Base-by-base conservation (phyloP, 2,329 filamentous ascomycete species). In the Atkinsonella hypoxylon region DNA sequence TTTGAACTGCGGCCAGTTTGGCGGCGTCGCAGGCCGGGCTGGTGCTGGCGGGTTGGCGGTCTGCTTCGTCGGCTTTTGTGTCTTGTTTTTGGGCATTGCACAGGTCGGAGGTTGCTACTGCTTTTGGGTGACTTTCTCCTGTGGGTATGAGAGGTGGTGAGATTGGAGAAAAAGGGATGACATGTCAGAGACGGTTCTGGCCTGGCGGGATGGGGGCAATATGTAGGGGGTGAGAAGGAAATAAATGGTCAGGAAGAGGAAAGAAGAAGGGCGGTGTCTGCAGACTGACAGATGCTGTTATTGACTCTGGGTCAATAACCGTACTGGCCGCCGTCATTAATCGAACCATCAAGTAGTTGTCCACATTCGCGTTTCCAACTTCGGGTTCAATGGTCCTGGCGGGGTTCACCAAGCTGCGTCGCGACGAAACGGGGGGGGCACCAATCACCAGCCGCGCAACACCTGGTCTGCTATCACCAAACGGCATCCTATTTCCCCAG, bases 1-100 rank as follows among this genome's bases (percentile, higher is more conserved):
- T 55, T 76, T 78, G 63, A 94, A 81, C 20, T 71, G 67, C 36
- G 88, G 87, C 88, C 88, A 91, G 45, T 77, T 77, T 34, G 72
- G 66, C 43, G 68, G 60, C 41, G 61, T 38, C n/a, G 53, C 43
- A 17, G 57, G 49, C 20, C 51, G 51, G 11, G 53, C 17, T 1
- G 45, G 42, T 15, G 47, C 50, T 50, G 53, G 49, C 7, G 54
- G 52, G 52, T 54, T 50, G 31, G 51, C 15, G 30, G 52, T n/a
- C 49, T 2, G 10, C 48, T 61, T 59, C 38, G 57, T 47, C 2
- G 54, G 43, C 43, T 64, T 68, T 50, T 59, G 52, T 7, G 57
- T 50, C 55, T 64, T 67, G 43, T 60, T 56, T 45, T 64, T 70
- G n/a, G 65, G 58, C 66, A 68, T 68, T 26, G 45, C 18, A 11